A percentile compares a stretch with the other conserved stretches of the same genome.
phyloP scores from a whole-genome alignment of 2,329 filamentous ascomycete genomes.

The Harringtonia aguacate region DNA sequence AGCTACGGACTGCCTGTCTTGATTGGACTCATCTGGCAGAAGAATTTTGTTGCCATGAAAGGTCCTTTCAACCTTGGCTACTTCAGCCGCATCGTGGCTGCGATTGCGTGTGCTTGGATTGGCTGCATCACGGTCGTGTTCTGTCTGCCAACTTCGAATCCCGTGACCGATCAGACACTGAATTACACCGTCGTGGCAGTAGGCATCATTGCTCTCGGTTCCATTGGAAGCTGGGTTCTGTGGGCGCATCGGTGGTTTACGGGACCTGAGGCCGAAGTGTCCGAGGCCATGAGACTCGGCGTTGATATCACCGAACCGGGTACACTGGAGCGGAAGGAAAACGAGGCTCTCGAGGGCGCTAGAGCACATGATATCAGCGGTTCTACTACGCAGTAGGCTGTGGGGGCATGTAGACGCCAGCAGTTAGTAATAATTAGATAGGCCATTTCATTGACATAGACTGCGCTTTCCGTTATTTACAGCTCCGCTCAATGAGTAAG shows the following conservation, averaged over 20 bases:
- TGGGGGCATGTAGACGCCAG: too few relatives aligned
- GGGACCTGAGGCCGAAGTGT: conserved; percentile 41
- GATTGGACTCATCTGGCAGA: conserved; percentile 39
- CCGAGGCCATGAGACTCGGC: conserved; percentile 35
- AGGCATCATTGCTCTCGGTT: conserved; percentile 40
- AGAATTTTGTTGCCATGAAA: conserved; percentile 36
- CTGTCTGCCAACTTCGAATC: conserved; percentile 44
- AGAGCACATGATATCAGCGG: too few relatives aligned
- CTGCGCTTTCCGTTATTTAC: too few relatives aligned
- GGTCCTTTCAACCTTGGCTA: conserved; percentile 43
- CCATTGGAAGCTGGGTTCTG: conserved; percentile 36
- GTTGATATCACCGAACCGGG: conserved; percentile 35
- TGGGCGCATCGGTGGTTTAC: conserved; percentile 45
- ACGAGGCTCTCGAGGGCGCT: conserved; percentile 8
- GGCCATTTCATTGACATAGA: too few relatives aligned
- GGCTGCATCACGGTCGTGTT: conserved; percentile 44
- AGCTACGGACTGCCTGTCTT: conserved; percentile 47
- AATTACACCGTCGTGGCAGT: conserved; percentile 51
- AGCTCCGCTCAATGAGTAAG: too few relatives aligned
- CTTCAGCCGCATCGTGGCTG: conserved; percentile 34
- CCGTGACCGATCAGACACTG: conserved; percentile 42
- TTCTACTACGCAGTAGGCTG: too few relatives aligned
- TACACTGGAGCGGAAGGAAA: conserved; percentile 25
- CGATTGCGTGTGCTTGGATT: conserved; percentile 40
- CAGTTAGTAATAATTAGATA: too few relatives aligned